Percentiles rank a stretch among this genome's conserved stretches.
Conservation (phyloP, 2,329 filamentous ascomycete species). For the Leptographium lundbergii region DNA sequence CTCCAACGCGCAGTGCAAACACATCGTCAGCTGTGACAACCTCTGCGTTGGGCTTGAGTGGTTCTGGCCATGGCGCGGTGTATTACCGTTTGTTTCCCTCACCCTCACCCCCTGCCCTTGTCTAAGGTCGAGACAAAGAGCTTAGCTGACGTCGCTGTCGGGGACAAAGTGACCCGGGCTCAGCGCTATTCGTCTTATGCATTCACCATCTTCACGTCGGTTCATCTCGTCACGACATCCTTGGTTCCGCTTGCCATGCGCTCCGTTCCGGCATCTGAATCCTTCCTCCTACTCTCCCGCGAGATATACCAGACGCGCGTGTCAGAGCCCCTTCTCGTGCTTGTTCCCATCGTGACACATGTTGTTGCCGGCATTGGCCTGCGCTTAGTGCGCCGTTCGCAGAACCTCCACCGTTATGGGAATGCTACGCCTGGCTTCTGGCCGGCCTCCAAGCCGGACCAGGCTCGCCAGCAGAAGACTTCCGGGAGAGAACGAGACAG, state of each 20-base stretch:
- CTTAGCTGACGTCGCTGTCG: not conserved
- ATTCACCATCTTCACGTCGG: conserved; percentile 51
- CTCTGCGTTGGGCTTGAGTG: conserved; percentile 43
- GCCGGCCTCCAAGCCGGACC: not conserved
- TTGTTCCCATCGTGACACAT: conserved; percentile 61
- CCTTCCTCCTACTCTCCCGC: conserved; percentile 78
- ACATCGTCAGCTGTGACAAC: conserved; percentile 1
- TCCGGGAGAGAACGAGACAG: conserved; percentile 8
- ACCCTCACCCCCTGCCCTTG: not conserved
- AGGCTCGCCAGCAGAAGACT: too few species aligned
- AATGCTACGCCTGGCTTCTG: conserved; percentile 46
- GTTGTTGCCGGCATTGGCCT: conserved; percentile 65
- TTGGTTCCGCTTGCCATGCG: conserved; percentile 64
- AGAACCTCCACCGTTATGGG: conserved; percentile 64
- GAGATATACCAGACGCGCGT: conserved; percentile 82
- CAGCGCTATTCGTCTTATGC: conserved; percentile 39
- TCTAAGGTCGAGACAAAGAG: not conserved
- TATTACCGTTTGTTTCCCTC: conserved; percentile 53
- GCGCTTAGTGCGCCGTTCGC: conserved; percentile 59
- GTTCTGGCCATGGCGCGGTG: conserved; percentile 51
- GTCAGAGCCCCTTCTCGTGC: conserved; percentile 68
- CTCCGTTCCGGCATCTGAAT: conserved; percentile 63
- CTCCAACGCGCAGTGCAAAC: not conserved
- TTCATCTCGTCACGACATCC: conserved; percentile 73
- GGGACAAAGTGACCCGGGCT: conserved; percentile 49